Conservation (phyloP, 1,139 yeast species). For the Yamadazyma songkhlaensis region DNA sequence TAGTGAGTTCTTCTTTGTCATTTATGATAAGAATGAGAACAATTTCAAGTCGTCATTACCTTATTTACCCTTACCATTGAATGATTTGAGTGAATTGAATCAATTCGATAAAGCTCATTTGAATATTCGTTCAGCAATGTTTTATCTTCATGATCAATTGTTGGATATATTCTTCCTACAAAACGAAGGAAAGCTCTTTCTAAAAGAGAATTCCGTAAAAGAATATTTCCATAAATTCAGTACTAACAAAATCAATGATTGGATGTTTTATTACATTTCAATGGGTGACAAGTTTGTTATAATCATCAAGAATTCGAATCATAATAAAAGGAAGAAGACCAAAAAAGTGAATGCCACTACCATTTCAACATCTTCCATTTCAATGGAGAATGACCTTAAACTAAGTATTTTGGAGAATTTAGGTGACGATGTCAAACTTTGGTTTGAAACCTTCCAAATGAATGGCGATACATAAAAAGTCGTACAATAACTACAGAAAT, state of each 20-base stretch:
- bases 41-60: conserved; percentile 40
- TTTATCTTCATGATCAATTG: conserved; percentile 41
- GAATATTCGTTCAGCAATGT: conserved; percentile 26
- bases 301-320: conserved; percentile 36
- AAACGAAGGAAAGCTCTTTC: conserved; percentile 21
- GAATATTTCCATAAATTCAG: conserved; percentile 47
- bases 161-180: conserved; percentile 30
- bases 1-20: conserved; percentile 37
- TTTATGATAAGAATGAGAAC: conserved; percentile 26
- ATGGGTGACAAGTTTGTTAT: conserved; percentile 30
- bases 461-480: conserved; percentile 18
- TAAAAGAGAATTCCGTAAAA: conserved; percentile 18
- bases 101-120: conserved; percentile 11
- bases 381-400: conserved; percentile 20
- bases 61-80: conserved; percentile 24
- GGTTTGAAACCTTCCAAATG: conserved; percentile 33
- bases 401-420: conserved; percentile 42
- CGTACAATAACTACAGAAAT: not conserved
- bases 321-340: conserved; percentile 15
- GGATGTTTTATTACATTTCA: conserved; percentile 44
- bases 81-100: conserved; percentile 11
- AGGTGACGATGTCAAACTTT: conserved; percentile 43
- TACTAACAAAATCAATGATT: conserved; percentile 36
- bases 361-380: conserved; percentile 3
- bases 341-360: conserved; percentile 14